Conservation (phyloP, 495 filamentous ascomycete genomes). For the Trichoderma reesei region DNA sequence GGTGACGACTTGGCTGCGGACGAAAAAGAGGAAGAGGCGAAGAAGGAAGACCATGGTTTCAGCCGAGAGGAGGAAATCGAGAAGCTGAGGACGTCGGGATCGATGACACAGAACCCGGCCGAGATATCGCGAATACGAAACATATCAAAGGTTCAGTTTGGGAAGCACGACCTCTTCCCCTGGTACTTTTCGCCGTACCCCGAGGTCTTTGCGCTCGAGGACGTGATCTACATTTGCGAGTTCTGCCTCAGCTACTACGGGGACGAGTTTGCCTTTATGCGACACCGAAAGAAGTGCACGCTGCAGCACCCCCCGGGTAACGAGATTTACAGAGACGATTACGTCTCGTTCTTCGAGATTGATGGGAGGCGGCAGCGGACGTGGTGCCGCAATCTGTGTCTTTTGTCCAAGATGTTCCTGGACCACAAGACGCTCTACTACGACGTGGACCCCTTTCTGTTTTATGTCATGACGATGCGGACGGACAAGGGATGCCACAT, state of each 20-base stretch:
- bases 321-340: conserved; percentile 93
- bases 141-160: conserved; percentile 85
- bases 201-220: conserved; percentile 71
- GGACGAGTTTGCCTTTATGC: conserved; percentile 62
- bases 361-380: conserved; percentile 90
- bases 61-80: conserved; percentile 91
- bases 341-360: conserved; percentile 94
- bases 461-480: conserved; percentile 93
- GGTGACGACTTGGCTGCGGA: conserved; percentile 58
- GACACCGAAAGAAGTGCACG: conserved; percentile 85
- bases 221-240: conserved; percentile 92
- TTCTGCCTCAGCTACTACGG: conserved; percentile 92
- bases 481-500: conserved; percentile 83
- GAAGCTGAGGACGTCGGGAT: conserved; percentile 82
- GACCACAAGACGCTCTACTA: conserved; percentile 99
- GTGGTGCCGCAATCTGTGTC: conserved; percentile 93
- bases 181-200: conserved; percentile 99
- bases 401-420: conserved; percentile 90
- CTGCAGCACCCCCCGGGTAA: conserved; percentile 91
- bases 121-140: conserved; percentile 96
- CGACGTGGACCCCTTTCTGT: conserved; percentile 95
- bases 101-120: conserved; percentile 97
- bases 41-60: conserved; percentile 43
- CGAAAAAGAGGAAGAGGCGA: conserved; percentile 38
- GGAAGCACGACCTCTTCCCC: conserved; percentile 80